These are phyloP conservation scores for Neocallimastix lanati DNA, from an alignment of 192 early-diverging fungal species.

Conservation along the genomic window DNA sequence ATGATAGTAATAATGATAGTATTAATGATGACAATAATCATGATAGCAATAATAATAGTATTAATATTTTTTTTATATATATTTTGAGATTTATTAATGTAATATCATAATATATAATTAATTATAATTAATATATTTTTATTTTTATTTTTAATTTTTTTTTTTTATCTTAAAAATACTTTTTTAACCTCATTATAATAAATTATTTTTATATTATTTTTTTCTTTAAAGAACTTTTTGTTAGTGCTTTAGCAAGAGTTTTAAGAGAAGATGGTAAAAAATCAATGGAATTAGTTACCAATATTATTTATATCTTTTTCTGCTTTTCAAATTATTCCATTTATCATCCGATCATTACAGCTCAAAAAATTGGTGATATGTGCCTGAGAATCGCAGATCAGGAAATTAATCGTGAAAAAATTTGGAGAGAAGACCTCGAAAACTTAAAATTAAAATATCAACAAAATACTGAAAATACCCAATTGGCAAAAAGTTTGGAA, in stretches of 20 bases:
- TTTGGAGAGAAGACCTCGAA: slow-evolving; percentile 22
- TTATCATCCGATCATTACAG: slow-evolving; percentile 28
- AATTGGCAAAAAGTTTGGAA: slow-evolving; percentile 12
- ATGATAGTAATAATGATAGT: too few species aligned
- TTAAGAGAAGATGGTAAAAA: slow-evolving; percentile 31
- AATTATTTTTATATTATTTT: too few species aligned
- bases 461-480: slow-evolving; percentile 14
- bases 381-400: slow-evolving; percentile 25
- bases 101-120: too few species aligned
- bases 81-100: too few species aligned
- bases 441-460: slow-evolving; percentile 9
- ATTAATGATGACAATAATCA: too few species aligned
- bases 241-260: slow-evolving; percentile 29
- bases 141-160: too few species aligned
- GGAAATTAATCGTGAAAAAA: slow-evolving; percentile 20
- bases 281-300: slow-evolving; percentile 27
- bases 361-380: slow-evolving; percentile 40
- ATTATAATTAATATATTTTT: too few species aligned
- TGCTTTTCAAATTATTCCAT: slow-evolving; percentile 32
- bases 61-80: too few species aligned
- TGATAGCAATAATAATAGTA: too few species aligned
- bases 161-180: too few species aligned
- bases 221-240: slow-evolving; percentile 9
- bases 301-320: slow-evolving; percentile 37
- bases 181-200: too few species aligned